Evolutionary conservation across 1,284 basidiomycete genomes (phyloP).

Genomic region (Naganishia sp.): DNA sequence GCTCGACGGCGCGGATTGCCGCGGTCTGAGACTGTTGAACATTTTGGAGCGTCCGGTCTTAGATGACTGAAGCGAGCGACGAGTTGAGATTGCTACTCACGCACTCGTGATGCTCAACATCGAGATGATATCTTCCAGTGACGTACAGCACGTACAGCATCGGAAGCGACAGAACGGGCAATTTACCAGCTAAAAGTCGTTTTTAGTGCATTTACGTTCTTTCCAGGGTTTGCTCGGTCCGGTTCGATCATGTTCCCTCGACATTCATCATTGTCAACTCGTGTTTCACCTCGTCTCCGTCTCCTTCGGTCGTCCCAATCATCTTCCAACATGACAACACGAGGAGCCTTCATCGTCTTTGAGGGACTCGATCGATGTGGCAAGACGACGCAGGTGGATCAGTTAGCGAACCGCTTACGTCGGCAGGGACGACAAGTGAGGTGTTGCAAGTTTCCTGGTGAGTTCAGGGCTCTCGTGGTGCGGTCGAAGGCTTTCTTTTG

Average conservation of each 20-base stretch:
- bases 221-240: not conserved
- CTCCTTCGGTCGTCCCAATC: not conserved
- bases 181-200: not conserved
- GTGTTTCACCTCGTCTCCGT: not conserved
- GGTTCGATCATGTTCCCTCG: conserved; percentile 5
- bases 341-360: conserved; percentile 81
- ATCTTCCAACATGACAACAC: not conserved
- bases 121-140: not conserved
- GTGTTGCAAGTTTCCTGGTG: conserved; percentile 83
- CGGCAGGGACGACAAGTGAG: conserved; percentile 41
- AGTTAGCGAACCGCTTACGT: conserved; percentile 61
- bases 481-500: too few species aligned
- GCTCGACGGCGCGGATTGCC: not conserved
- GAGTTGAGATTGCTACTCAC: not conserved
- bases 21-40: conserved; percentile 10
- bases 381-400: conserved; percentile 79
- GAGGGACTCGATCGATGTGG: conserved; percentile 93
- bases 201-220: not conserved
- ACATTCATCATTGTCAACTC: not conserved
- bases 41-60: not conserved
- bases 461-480: conserved; percentile 31
- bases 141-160: not conserved
- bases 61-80: not conserved
- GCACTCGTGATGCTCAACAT: not conserved
- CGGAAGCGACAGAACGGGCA: not conserved